A percentile compares a stretch with the other conserved stretches of the same genome.
phyloP scores from a whole-genome alignment of 1,139 yeast genomes.

The Pichia cactophila region DNA sequence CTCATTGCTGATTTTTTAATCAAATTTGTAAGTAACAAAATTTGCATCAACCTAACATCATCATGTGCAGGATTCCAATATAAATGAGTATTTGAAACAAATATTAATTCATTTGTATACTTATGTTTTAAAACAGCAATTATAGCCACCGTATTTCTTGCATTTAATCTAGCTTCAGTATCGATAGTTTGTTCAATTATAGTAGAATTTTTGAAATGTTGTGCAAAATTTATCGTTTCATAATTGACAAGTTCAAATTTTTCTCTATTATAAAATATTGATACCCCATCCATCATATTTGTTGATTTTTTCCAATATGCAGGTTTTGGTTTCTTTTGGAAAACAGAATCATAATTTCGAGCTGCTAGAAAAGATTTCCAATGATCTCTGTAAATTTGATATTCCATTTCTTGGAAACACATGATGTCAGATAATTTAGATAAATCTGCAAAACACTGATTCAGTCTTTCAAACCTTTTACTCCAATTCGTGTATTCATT shows the following conservation, averaged over 20 bases:
- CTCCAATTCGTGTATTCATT: conserved; percentile 40
- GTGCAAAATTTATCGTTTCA: conserved; percentile 37
- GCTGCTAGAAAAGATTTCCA: conserved; percentile 32
- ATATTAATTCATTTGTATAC: conserved; percentile 32
- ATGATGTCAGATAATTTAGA: conserved; percentile 40
- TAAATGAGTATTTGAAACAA: conserved; percentile 51
- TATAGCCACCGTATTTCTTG: conserved; percentile 51
- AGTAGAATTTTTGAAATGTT: conserved; percentile 29
- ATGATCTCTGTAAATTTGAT: conserved; percentile 34
- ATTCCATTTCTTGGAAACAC: conserved; percentile 58
- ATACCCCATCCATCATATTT: conserved; percentile 50
- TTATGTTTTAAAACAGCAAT: conserved; percentile 40
- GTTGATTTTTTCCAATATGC: conserved; percentile 40
- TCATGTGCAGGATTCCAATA: conserved; percentile 47
- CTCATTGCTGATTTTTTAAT: conserved; percentile 17
- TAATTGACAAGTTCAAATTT: conserved; percentile 40
- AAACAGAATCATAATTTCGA: conserved; percentile 36
- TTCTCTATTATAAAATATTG: conserved; percentile 40
- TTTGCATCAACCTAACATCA: conserved; percentile 49
- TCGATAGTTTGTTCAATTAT: conserved; percentile 34
- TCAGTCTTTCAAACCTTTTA: conserved; percentile 40
- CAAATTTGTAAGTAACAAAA: conserved; percentile 36
- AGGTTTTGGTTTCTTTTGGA: conserved; percentile 42
- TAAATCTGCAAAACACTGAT: conserved; percentile 33
- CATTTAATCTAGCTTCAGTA: conserved; percentile 32